A percentile compares a stretch with the other conserved stretches of the same genome.
Conservation (phyloP, 129 eudicot species). For the Pseudognaphalium luteoalbum region DNA sequence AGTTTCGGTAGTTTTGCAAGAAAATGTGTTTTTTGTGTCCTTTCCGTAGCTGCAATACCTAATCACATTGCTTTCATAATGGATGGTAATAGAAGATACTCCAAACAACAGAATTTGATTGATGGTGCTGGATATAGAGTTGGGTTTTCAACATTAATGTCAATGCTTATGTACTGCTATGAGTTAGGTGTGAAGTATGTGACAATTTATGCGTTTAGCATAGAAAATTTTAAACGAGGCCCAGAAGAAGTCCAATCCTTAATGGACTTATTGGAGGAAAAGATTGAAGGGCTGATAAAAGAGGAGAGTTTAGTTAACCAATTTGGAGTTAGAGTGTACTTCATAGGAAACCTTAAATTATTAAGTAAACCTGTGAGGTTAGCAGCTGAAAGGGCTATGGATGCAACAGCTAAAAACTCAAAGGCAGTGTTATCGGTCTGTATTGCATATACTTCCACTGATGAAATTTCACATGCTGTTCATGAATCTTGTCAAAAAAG, state of each 20-base stretch:
- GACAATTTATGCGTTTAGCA: slow-evolving; percentile 9
- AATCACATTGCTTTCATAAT: neutral
- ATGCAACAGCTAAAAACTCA: slow-evolving; percentile 5
- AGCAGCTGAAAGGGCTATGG: neutral
- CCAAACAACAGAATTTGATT: neutral
- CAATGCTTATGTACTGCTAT: neutral
- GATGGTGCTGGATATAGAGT: neutral
- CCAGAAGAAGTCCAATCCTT: slow-evolving; percentile 10
- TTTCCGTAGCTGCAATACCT: neutral
- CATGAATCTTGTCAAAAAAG: neutral
- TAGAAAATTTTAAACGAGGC: neutral
- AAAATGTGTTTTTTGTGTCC: neutral
- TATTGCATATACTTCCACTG: slow-evolving; percentile 9
- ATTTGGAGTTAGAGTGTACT: slow-evolving; percentile 6
- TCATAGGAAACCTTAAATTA: slow-evolving; percentile 4
- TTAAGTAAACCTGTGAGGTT: slow-evolving; percentile 6
- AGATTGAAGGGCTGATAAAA: neutral
- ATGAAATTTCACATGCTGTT: neutral
- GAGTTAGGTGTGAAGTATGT: slow-evolving; percentile 1
- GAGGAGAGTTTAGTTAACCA: slow-evolving; percentile 10
- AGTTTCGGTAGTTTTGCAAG: neutral
- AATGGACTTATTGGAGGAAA: slow-evolving; percentile 13
- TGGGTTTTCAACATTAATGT: neutral
- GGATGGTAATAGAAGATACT: neutral
- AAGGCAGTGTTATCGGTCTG: slow-evolving; percentile 7